Evolutionary conservation across 495 filamentous ascomycete species (phyloP).

Genomic region (Lineolata rhizophorae): DNA sequence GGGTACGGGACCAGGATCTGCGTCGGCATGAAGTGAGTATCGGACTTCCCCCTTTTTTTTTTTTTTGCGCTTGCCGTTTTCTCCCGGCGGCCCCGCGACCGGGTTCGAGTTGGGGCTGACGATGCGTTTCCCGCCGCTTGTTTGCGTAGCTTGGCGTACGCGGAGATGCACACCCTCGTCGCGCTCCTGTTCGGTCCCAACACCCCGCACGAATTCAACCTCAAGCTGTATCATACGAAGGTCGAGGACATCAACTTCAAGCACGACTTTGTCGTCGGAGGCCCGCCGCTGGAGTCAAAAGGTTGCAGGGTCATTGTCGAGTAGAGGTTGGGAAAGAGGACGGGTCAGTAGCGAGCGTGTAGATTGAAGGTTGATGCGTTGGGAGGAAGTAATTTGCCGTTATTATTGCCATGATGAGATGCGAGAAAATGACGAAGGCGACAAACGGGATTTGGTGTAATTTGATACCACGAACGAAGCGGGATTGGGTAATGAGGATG

Average conservation of each 20-base stretch:
- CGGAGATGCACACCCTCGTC: neutral
- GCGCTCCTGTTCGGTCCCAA: neutral
- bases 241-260: neutral
- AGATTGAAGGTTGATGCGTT: too few species aligned
- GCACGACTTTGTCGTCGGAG: neutral
- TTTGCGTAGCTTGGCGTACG: neutral
- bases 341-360: too few species aligned
- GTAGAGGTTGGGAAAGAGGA: too few species aligned
- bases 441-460: too few species aligned
- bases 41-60: neutral
- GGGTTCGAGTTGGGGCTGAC: too few species aligned
- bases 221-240: slow-evolving; percentile 1
- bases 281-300: neutral
- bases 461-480: too few species aligned
- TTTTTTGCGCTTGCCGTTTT: too few species aligned
- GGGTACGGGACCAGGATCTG: neutral
- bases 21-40: slow-evolving; percentile 1
- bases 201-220: neutral
- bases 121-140: neutral
- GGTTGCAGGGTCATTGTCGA: neutral
- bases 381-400: too few species aligned
- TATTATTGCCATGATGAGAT: too few species aligned
- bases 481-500: too few species aligned
- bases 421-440: too few species aligned
- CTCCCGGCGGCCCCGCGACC: too few species aligned